Percentiles rank a stretch among this genome's conserved stretches.
phyloP scores from a whole-genome alignment of 768 basidiomycete genomes.

The Lepiota brunneoincarnata region DNA sequence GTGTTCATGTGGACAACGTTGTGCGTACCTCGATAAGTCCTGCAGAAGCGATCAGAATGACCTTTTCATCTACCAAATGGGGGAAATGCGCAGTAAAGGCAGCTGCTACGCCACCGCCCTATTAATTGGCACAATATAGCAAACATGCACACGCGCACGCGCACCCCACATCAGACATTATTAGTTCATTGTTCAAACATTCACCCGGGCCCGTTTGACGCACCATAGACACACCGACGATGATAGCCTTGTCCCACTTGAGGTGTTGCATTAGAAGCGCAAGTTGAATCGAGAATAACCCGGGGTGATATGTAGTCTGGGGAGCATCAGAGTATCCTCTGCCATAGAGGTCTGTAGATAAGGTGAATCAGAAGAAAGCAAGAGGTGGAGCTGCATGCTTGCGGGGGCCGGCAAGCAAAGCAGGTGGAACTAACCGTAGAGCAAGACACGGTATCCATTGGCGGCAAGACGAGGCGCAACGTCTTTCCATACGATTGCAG shows the following conservation, averaged over 20 bases:
- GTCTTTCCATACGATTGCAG: conserved; percentile 75
- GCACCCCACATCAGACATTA: not conserved
- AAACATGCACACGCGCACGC: not conserved
- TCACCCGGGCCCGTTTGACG: conserved; percentile 10
- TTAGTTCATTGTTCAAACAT: not conserved
- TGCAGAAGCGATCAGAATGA: conserved; percentile 66
- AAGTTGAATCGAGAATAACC: conserved; percentile 73
- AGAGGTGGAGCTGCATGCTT: not conserved
- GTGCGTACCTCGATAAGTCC: conserved; percentile 62
- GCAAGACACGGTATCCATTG: conserved; percentile 67
- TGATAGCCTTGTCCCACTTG: conserved; percentile 61
- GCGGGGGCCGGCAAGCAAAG: not conserved
- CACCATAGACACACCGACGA: conserved; percentile 80
- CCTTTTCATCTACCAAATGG: conserved; percentile 59
- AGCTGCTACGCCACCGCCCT: conserved; percentile 76
- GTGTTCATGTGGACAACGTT: not conserved
- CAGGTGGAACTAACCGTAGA: conserved; percentile 55
- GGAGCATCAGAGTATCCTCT: conserved; percentile 85
- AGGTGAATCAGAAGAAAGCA: not conserved
- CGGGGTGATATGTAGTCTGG: conserved; percentile 59
- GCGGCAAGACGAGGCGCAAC: conserved; percentile 63
- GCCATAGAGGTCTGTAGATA: conserved; percentile 65
- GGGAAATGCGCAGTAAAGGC: conserved; percentile 74
- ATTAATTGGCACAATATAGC: conserved; percentile 6
- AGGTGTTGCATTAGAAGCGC: conserved; percentile 80